Conservation (phyloP, 2,329 filamentous ascomycete species). For the Epicoccum sorghinum region DNA sequence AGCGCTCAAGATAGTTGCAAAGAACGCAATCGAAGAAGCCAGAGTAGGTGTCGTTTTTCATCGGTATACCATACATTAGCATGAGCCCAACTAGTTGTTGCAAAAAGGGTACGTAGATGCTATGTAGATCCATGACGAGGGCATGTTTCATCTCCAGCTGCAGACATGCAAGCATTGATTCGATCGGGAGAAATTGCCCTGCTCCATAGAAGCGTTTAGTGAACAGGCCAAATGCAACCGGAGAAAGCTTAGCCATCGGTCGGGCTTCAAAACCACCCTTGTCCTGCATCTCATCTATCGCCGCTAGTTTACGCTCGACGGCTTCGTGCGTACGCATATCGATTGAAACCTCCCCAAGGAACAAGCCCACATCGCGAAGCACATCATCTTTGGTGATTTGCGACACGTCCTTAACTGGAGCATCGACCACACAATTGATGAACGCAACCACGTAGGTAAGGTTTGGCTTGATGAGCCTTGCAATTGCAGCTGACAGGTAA, state of each 20-base stretch:
- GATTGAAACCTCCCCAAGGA: conserved; percentile 4
- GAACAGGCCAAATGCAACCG: conserved; percentile 4
- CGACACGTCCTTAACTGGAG: not conserved
- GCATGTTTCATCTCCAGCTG: not conserved
- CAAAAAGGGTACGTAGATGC: conserved; percentile 3
- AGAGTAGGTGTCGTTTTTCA: not conserved
- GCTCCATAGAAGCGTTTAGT: conserved; percentile 3
- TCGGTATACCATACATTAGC: conserved; percentile 11
- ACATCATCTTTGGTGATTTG: not conserved
- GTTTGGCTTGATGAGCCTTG: conserved; percentile 9
- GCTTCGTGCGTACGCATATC: conserved; percentile 1
- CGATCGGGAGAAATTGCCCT: not conserved
- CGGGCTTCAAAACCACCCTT: not conserved
- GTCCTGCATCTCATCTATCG: not conserved
- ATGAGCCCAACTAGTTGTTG: conserved; percentile 9
- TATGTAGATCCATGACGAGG: conserved; percentile 1
- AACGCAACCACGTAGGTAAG: conserved; percentile 1
- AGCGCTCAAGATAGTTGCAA: conserved; percentile 5
- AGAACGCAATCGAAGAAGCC: conserved; percentile 3
- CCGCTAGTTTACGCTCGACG: not conserved
- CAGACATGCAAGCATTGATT: not conserved
- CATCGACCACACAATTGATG: not conserved
- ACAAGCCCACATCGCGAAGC: conserved; percentile 1
- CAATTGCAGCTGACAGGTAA: not conserved
- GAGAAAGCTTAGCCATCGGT: conserved; percentile 4